Conservation (phyloP, 495 filamentous ascomycete species). For the Astrothelium subdiscretum region DNA sequence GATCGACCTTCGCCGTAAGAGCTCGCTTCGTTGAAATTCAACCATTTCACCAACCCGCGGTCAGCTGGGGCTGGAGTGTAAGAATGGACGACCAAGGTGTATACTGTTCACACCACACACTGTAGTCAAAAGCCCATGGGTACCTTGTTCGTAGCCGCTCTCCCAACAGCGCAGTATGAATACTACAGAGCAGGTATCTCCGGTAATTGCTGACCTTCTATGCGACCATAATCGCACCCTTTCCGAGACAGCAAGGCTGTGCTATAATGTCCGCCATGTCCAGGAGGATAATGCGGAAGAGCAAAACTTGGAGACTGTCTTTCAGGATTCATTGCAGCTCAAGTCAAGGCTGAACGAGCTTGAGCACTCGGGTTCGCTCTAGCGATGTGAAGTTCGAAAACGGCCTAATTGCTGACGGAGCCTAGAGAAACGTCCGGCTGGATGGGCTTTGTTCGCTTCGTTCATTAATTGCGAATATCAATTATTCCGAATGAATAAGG, state of each 20-base stretch:
- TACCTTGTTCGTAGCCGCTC: neutral
- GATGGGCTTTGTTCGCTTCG: conserved; percentile 7
- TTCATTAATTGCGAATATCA: conserved; percentile 23
- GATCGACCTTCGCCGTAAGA: neutral
- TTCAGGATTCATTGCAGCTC: conserved; percentile 16
- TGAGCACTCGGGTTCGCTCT: conserved; percentile 13
- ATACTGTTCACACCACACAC: too few species aligned
- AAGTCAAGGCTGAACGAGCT: conserved; percentile 19
- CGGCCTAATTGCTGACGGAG: neutral
- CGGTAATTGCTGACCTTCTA: neutral
- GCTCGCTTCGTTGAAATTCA: too few species aligned
- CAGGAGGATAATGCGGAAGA: neutral
- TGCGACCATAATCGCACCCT: neutral
- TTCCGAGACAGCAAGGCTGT: neutral
- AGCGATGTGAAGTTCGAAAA: neutral
- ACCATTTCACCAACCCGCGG: too few species aligned
- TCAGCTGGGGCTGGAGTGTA: neutral
- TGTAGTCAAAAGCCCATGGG: neutral
- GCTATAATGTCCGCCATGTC: neutral
- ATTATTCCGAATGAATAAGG: conserved; percentile 16
- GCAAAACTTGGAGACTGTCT: neutral
- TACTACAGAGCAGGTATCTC: neutral
- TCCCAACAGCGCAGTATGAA: neutral
- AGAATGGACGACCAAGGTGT: neutral
- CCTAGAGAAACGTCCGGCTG: neutral